Evolutionary conservation across 2,329 filamentous ascomycete genomes (phyloP), one percentile per base, ranked within the genome.

Genomic region (Blastomyces emzantsi): DNA sequence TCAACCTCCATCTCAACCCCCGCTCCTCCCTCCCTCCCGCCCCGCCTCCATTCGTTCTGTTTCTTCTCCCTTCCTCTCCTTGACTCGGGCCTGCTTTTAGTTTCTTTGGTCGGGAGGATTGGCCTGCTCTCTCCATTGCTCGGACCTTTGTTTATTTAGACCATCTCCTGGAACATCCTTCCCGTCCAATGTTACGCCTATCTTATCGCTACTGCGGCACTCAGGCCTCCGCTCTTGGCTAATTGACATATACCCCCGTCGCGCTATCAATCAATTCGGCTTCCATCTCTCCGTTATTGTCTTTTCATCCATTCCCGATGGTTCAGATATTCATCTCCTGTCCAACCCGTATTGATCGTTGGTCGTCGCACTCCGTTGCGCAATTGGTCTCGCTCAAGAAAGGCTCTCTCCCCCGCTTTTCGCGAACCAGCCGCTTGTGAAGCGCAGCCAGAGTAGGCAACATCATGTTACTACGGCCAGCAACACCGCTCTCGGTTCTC

Each of bases 401-500:
- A 28, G 39, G 25, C 25, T n/a, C 22, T 17, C 41, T 47, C 15
- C 19, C 7, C 28, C 25, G 13, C 25, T 55, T 60, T 22, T 41
- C 17, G 19, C 41, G 33, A 36, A 33, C 41, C 25, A 3, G 41
- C 41, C 22, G 36, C 15, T 41, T 30, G 54, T 39, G 30, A 47
- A 47, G 11, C 39, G 13, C 7, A 22, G 13, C 25, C 45, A 25
- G 43, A 36, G 9, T 33, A 30, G 56, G 36, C 39, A n/a, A 52
- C 70, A 73, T 73, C 80, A 86, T 79, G 79, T 90, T 96, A 86
- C 81, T 97, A 75, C 90, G 92, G 73, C 92, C 94, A 66, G 93
- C 94, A 66, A 97, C 94, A 65, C 93, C 94, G 69, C 81, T 99
- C 74, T 87, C 92, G 69, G 81, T 96, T 69, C 80, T 97, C 74